Percentiles rank a stretch among this genome's conserved stretches.
Evolutionary conservation across 345 rosid genomes (phyloP).

Genomic region (Arabidopsis suecica): DNA sequence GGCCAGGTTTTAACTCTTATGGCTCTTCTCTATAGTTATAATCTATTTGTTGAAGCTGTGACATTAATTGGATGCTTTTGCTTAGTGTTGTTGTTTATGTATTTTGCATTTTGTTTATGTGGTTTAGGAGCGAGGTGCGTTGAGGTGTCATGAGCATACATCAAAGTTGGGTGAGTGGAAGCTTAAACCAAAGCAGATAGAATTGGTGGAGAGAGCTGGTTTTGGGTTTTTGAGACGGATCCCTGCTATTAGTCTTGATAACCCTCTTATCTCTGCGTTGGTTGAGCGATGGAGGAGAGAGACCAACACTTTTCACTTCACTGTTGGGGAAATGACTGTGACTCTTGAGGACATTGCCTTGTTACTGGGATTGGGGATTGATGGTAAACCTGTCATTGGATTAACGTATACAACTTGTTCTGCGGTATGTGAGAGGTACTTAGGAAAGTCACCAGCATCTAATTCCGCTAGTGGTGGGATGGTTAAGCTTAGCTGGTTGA

Average conservation of each 20-base stretch:
- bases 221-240: conserved; percentile 83
- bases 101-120: neutral
- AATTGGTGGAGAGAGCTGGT: conserved; percentile 88
- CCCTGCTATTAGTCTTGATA: conserved; percentile 93
- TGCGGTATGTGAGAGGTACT: conserved; percentile 65
- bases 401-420: conserved; percentile 81
- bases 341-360: conserved; percentile 82
- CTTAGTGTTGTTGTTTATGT: conserved; percentile 2
- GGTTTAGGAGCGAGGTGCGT: conserved; percentile 90
- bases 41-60: neutral
- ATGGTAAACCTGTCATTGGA: conserved; percentile 93
- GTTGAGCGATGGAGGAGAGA: conserved; percentile 98
- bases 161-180: conserved; percentile 92
- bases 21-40: neutral
- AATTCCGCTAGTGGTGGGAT: conserved; percentile 95
- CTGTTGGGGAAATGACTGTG: conserved; percentile 90
- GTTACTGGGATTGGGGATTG: conserved; percentile 82
- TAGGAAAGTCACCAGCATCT: conserved; percentile 73
- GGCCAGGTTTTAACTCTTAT: conserved; percentile 57
- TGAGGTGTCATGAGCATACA: conserved; percentile 97
- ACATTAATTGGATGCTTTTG: neutral
- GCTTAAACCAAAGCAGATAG: conserved; percentile 70
- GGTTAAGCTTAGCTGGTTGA: conserved; percentile 98
- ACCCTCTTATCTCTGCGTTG: conserved; percentile 88
- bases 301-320: conserved; percentile 91